Percentiles rank a stretch among this genome's conserved stretches.
phyloP scores from a whole-genome alignment of 176 grass and related monocot genomes.

The Eragrostis nindensis region DNA sequence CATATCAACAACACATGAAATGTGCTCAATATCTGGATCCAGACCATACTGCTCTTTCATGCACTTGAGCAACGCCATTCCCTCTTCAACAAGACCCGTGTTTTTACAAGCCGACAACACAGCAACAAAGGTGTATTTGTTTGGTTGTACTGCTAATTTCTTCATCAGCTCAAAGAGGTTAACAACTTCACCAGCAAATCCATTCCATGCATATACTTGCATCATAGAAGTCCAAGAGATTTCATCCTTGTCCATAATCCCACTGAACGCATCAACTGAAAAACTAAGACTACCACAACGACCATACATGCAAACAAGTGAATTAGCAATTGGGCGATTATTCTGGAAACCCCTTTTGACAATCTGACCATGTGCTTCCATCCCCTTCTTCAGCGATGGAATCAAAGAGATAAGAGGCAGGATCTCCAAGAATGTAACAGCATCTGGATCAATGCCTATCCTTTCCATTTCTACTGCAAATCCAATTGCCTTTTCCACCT shows the following conservation, averaged over 20 bases:
- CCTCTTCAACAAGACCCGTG: conserved; percentile 67
- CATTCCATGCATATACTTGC: conserved; percentile 77
- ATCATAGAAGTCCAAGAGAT: conserved; percentile 82
- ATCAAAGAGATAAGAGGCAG: conserved; percentile 57
- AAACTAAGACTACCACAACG: conserved; percentile 54
- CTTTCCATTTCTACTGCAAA: conserved; percentile 67
- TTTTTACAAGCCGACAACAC: conserved; percentile 65
- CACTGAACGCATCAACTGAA: conserved; percentile 55
- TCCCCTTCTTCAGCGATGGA: conserved; percentile 64
- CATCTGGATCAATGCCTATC: conserved; percentile 48
- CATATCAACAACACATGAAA: conserved; percentile 74
- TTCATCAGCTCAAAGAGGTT: conserved; percentile 69
- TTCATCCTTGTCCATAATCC: conserved; percentile 62
- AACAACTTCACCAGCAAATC: conserved; percentile 44
- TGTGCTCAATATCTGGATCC: conserved; percentile 57
- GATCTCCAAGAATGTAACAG: conserved; percentile 63
- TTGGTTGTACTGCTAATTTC: conserved; percentile 53
- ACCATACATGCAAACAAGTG: conserved; percentile 73
- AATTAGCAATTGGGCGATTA: conserved; percentile 56
- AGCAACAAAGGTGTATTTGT: conserved; percentile 69
- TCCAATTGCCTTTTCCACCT: conserved; percentile 45
- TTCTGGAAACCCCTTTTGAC: conserved; percentile 71
- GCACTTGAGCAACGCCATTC: conserved; percentile 52
- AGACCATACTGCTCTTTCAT: conserved; percentile 71
- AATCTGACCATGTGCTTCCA: conserved; percentile 64